These are phyloP conservation scores for Lachnellula occidentalis DNA, from an alignment of 2,329 filamentous ascomycete genomes.

Conservation along the genomic window DNA sequence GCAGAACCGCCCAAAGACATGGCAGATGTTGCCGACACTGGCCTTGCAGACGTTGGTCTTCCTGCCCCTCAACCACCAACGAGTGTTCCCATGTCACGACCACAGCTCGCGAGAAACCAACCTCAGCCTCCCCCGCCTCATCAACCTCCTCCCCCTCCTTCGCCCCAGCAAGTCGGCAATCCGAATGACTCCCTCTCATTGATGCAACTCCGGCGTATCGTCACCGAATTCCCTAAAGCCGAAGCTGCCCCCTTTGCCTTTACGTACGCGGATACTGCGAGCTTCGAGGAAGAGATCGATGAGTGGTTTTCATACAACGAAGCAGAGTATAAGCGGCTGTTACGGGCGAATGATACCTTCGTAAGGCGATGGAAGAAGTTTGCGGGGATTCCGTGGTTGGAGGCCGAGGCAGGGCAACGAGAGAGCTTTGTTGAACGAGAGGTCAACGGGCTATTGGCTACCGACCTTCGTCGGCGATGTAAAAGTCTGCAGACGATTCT, in stretches of 20 bases:
- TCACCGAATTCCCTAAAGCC: conserved; percentile 64
- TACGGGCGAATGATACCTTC: conserved; percentile 70
- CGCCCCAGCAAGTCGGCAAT: conserved; percentile 31
- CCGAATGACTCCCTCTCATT: conserved; percentile 67
- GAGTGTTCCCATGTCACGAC: conserved; percentile 24
- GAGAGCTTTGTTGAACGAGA: conserved; percentile 52
- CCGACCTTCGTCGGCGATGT: conserved; percentile 44
- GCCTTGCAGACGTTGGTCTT: conserved; percentile 33
- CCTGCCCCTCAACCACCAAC: conserved; percentile 17
- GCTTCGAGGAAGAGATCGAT: conserved; percentile 82
- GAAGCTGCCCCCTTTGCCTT: conserved; percentile 81
- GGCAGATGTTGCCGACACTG: conserved; percentile 39
- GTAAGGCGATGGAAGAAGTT: conserved; percentile 65
- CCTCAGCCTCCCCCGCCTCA: conserved; percentile 33
- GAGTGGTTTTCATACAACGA: conserved; percentile 96
- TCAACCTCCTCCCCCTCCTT: conserved; percentile 29
- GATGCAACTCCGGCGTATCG: conserved; percentile 65
- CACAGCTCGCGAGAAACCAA: conserved; percentile 33
- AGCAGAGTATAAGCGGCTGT: conserved; percentile 75
- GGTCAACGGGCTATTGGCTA: conserved; percentile 40
- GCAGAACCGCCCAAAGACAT: conserved; percentile 17
- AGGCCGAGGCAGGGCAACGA: conserved; percentile 51
- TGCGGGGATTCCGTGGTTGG: conserved; percentile 57
- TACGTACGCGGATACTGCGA: conserved; percentile 65
- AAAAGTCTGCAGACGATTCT: conserved; percentile 52